Evolutionary conservation across 2,329 filamentous ascomycete genomes (phyloP).

Genomic region (Alternaria longipes): DNA sequence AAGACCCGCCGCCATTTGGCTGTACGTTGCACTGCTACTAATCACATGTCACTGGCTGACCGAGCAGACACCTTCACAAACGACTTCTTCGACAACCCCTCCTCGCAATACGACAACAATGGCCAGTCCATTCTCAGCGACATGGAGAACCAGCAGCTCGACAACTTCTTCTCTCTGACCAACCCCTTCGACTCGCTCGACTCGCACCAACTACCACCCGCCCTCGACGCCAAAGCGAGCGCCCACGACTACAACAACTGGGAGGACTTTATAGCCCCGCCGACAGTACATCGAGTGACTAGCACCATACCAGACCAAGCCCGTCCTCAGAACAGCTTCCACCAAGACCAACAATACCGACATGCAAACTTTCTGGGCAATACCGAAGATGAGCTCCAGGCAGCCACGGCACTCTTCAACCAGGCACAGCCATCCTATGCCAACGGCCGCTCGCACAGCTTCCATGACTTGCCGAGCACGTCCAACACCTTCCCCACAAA

Average conservation of each 20-base stretch:
- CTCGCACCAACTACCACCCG: slow-evolving; percentile 18
- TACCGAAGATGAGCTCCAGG: slow-evolving; percentile 45
- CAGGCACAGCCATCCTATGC: slow-evolving; percentile 40
- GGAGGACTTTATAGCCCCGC: slow-evolving; percentile 39
- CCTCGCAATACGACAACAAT: slow-evolving; percentile 26
- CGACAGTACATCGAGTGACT: slow-evolving; percentile 46
- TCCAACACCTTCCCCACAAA: slow-evolving; percentile 11
- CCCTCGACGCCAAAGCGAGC: slow-evolving; percentile 33
- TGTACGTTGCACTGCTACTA: slow-evolving; percentile 29
- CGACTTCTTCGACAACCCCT: slow-evolving; percentile 33
- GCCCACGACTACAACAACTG: slow-evolving; percentile 40
- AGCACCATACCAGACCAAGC: slow-evolving; percentile 48
- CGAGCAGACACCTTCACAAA: slow-evolving; percentile 39
- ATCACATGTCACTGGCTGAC: slow-evolving; percentile 14
- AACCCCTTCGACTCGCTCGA: slow-evolving; percentile 39
- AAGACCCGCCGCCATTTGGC: slow-evolving; percentile 48
- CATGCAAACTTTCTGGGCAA: slow-evolving; percentile 29
- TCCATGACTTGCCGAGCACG: slow-evolving; percentile 25
- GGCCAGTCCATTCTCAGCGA: slow-evolving; percentile 45
- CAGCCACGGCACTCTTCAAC: slow-evolving; percentile 44
- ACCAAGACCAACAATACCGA: slow-evolving; percentile 33
- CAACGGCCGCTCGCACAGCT: slow-evolving; percentile 32
- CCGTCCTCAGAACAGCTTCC: slow-evolving; percentile 39
- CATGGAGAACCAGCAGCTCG: slow-evolving; percentile 41
- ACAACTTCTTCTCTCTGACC: slow-evolving; percentile 47